A percentile compares a stretch with the other conserved stretches of the same genome.
phyloP scores from a whole-genome alignment of 306 rosid genomes.

The Psophocarpus tetragonolobus region DNA sequence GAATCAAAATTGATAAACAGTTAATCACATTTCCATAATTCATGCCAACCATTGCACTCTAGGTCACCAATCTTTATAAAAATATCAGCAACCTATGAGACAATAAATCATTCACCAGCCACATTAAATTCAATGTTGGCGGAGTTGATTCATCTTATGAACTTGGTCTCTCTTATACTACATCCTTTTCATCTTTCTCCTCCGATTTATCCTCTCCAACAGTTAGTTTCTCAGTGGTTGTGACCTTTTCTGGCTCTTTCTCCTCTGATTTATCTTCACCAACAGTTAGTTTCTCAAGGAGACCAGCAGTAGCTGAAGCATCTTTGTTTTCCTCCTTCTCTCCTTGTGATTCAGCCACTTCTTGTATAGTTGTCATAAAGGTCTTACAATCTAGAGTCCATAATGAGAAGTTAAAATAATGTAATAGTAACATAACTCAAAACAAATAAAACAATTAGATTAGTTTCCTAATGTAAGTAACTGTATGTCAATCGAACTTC shows the following conservation, averaged over 20 bases:
- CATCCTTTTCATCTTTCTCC: background rate
- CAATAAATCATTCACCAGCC: background rate
- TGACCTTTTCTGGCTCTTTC: background rate
- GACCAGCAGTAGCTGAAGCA: background rate
- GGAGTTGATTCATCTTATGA: background rate
- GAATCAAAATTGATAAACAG: background rate
- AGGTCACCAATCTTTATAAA: background rate
- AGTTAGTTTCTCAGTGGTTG: background rate
- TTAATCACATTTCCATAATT: background rate
- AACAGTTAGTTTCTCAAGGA: background rate
- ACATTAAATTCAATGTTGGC: background rate
- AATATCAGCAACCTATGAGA: background rate
- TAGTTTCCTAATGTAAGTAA: background rate
- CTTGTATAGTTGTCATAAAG: conserved; percentile 6
- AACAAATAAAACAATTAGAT: background rate
- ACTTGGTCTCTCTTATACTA: background rate
- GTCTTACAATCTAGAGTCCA: background rate
- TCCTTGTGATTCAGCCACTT: conserved; percentile 3
- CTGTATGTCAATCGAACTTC: background rate
- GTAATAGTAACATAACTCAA: background rate
- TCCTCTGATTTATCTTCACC: background rate
- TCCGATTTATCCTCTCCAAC: background rate
- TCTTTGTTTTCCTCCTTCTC: background rate
- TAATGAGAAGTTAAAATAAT: background rate
- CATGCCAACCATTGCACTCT: background rate